phyloP scores from a whole-genome alignment of 257 asterid species.

The Thymus quinquecostatus region DNA sequence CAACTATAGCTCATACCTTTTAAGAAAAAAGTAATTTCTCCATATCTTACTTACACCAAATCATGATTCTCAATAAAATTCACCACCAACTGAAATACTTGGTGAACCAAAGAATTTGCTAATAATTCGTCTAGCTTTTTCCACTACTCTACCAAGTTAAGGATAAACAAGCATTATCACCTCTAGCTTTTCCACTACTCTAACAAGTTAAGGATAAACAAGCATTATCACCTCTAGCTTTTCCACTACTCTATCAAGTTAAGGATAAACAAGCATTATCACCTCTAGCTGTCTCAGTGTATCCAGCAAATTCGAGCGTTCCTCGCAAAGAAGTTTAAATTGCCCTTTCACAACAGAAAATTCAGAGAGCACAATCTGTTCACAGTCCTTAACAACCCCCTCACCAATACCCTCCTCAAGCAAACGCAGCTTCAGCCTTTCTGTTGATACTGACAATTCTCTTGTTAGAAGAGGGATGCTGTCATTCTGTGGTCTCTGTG shows the following conservation, averaged over 20 bases:
- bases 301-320: constrained; percentile 79
- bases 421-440: constrained; percentile 76
- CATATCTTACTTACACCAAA: neutral
- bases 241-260: too few relatives aligned
- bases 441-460: constrained; percentile 72
- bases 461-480: constrained; percentile 57
- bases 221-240: constrained; percentile 55
- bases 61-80: neutral
- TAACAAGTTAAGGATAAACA: too few relatives aligned
- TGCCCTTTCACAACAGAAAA: constrained; percentile 83
- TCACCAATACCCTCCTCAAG: constrained; percentile 77
- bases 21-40: neutral
- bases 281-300: constrained; percentile 62
- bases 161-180: constrained; percentile 37
- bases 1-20: constrained; percentile 12
- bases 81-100: neutral
- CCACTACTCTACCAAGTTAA: neutral
- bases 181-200: constrained; percentile 17
- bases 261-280: too few relatives aligned
- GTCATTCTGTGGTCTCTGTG: constrained; percentile 61
- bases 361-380: constrained; percentile 87
- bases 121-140: too few relatives aligned
- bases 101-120: neutral
- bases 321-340: constrained; percentile 67
- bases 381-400: constrained; percentile 80